These are phyloP conservation scores for Tolypocladium endophyticum DNA, from an alignment of 2,329 filamentous ascomycete species.

Conservation along the genomic window DNA sequence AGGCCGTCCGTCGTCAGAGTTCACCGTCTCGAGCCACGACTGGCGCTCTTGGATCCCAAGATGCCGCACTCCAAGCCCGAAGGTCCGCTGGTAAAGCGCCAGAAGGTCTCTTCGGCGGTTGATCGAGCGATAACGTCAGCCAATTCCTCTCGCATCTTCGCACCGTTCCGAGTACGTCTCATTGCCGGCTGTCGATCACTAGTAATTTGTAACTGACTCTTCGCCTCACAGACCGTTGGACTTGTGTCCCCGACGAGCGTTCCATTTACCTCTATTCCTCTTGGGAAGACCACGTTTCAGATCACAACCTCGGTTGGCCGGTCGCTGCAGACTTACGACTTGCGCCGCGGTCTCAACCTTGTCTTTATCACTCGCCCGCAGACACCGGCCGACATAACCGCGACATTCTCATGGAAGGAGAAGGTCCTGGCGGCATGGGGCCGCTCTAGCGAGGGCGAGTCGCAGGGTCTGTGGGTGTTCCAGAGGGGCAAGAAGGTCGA, in stretches of 20 bases:
- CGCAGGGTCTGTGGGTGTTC: slow-evolving; percentile 77
- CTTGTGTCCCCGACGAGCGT: slow-evolving; percentile 84
- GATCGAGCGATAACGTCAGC: slow-evolving; percentile 25
- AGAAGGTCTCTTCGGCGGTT: slow-evolving; percentile 45
- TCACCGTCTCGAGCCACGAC: not conserved
- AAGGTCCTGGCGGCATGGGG: slow-evolving; percentile 87
- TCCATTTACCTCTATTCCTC: slow-evolving; percentile 78
- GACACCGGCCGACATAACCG: slow-evolving; percentile 76
- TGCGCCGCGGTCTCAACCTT: slow-evolving; percentile 80
- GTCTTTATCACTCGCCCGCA: slow-evolving; percentile 89
- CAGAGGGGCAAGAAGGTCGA: slow-evolving; percentile 79
- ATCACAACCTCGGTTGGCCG: slow-evolving; percentile 91
- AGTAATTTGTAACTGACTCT: not conserved
- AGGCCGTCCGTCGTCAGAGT: not conserved
- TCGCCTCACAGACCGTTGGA: slow-evolving; percentile 62
- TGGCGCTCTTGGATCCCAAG: slow-evolving; percentile 6
- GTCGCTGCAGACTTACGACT: slow-evolving; percentile 89
- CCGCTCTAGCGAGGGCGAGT: slow-evolving; percentile 36
- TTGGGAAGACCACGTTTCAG: slow-evolving; percentile 93
- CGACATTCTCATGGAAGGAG: slow-evolving; percentile 79
- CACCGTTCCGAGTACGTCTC: slow-evolving; percentile 74
- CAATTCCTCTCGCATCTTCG: slow-evolving; percentile 71
- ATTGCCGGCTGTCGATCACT: not conserved
- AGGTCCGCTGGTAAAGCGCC: slow-evolving; percentile 63
- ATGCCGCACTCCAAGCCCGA: slow-evolving; percentile 51